phyloP scores from a whole-genome alignment of 768 basidiomycete genomes.

The Melanogaster broomeanus region DNA sequence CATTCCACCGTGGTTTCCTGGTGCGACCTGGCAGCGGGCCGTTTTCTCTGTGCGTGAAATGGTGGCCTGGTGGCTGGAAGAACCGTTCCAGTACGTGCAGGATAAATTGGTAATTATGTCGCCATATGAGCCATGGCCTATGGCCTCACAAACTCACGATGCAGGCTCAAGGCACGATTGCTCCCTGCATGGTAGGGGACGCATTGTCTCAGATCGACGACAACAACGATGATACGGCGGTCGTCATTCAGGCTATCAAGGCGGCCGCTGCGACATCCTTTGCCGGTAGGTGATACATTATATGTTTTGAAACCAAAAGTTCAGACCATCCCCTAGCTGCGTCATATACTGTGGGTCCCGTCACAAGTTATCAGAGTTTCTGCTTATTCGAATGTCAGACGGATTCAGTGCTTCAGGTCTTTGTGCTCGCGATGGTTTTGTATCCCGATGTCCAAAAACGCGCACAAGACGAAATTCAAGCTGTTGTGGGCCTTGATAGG shows the following conservation, averaged over 20 bases:
- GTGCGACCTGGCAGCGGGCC: neutral
- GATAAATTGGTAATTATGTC: neutral
- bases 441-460: conserved; percentile 6
- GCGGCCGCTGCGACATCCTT: conserved; percentile 3
- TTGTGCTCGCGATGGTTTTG: conserved; percentile 10
- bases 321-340: neutral
- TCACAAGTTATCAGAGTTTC: too few relatives aligned
- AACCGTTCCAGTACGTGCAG: neutral
- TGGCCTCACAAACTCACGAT: neutral
- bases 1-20: conserved; percentile 8
- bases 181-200: conserved; percentile 10
- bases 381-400: neutral
- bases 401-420: neutral
- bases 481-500: conserved; percentile 4
- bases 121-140: neutral
- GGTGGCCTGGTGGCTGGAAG: neutral
- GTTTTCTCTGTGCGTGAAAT: neutral
- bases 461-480: conserved; percentile 3
- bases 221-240: neutral
- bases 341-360: conserved; percentile 6
- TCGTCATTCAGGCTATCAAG: neutral
- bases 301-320: neutral
- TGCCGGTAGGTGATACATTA: conserved; percentile 1
- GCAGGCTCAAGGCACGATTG: neutral
- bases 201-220: conserved; percentile 1